Base-by-base conservation (phyloP, 306 rosid genomes). In the Abrus pulchellus region DNA sequence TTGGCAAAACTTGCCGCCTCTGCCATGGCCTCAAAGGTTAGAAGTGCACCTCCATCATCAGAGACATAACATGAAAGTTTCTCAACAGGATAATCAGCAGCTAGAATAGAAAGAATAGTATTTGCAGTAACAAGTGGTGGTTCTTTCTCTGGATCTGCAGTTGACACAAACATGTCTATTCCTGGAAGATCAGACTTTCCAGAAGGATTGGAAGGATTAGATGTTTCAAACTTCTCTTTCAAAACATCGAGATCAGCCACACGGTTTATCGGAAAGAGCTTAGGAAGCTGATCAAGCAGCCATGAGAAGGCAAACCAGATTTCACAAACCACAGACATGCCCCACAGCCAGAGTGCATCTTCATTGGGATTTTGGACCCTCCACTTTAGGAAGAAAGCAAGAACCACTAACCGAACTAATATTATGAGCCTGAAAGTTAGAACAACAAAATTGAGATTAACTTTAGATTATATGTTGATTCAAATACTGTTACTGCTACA, bases 161-260 rank as follows among this genome's bases (percentile, higher is more conserved):
- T 92, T 50, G 97, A 92, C 56, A 92, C 94, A 75, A 90, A 92
- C 49, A 92, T 68, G 41, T 92, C 97, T 70, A 92, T 57, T 78
- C 94, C 97, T 1, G 97, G 97, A 60, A 92, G 97, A 85, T 92
- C 97, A 54, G 94, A 90, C 83, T 86, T 92, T 74, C 97, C 94
- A 6, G 81, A 28, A 36, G 92, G 97, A 78, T 88, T 90, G 8
- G 44, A 5, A 6, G 89, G 80, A 71, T 68, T 85, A 29, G 97
- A 92, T 50, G 93, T 90, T 86, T 92, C 97, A 76, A 89, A 92
- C 84, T 88, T 90, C 82, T 90, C 91, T 80, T 49, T 89, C 11
- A 92, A 74, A 72, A 86, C 92, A 34, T 89, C 87, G 0, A 90
- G 82, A 70, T 90, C 86, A 13, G 89, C 28, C 2, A 49, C 47